These are phyloP conservation scores for Verticillium isaacii DNA, from an alignment of 2,329 filamentous ascomycete genomes.

Conservation along the genomic window DNA sequence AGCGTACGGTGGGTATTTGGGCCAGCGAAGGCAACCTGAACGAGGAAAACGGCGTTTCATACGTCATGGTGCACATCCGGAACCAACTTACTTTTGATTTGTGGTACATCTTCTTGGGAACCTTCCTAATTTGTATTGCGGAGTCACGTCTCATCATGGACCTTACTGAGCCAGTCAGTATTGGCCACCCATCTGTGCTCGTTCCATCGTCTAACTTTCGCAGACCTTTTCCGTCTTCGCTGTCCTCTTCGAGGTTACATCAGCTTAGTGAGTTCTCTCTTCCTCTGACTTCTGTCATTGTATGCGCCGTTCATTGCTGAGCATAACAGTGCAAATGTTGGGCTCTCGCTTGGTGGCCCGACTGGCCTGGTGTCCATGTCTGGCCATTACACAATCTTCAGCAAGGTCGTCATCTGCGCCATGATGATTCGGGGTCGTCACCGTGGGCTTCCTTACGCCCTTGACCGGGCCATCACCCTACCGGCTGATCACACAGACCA, in stretches of 20 bases:
- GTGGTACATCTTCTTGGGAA: constrained; percentile 34
- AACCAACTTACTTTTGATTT: constrained; percentile 35
- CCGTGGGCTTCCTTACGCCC: constrained; percentile 25
- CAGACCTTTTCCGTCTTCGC: constrained; percentile 25
- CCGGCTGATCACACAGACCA: background rate
- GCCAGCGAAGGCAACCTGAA: constrained; percentile 20
- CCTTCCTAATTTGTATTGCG: constrained; percentile 27
- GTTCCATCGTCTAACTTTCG: background rate
- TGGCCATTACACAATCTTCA: constrained; percentile 23
- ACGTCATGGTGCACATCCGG: constrained; percentile 27
- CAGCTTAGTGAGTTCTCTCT: constrained; percentile 22
- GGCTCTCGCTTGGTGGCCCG: constrained; percentile 27
- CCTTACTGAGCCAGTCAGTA: constrained; percentile 2
- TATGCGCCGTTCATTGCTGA: background rate
- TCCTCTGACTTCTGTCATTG: no score
- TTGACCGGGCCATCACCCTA: constrained; percentile 29
- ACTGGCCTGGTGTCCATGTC: constrained; percentile 21
- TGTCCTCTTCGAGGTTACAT: constrained; percentile 27
- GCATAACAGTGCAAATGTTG: constrained; percentile 25
- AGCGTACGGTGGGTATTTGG: constrained; percentile 57
- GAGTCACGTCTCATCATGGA: constrained; percentile 4
- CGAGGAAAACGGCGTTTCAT: constrained; percentile 20
- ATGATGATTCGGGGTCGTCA: constrained; percentile 34
- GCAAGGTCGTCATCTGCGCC: constrained; percentile 30
- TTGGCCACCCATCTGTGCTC: background rate